Evolutionary conservation across 768 basidiomycete species (phyloP), one percentile per base, ranked within the genome.

Genomic region (Scleroderma bovista): DNA sequence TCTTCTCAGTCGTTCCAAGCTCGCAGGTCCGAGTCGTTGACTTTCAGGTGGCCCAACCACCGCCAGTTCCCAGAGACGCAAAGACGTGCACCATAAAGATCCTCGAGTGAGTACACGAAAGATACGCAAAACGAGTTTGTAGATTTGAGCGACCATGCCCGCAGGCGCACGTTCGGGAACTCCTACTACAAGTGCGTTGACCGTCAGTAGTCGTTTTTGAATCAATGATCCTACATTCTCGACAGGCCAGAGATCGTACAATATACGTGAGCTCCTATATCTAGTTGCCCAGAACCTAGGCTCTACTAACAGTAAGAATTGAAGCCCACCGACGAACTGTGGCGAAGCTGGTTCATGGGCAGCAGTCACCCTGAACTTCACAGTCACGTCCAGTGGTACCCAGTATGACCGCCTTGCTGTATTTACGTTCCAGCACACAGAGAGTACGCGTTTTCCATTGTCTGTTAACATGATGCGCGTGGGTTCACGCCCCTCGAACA

Each of bases 31-130:
- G n/a, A n/a, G n/a, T 76, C n/a, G 72, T 75, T 36, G 70, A 80
- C 61, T 89, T 89, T 60, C 86, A 88, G 62, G 84, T 89, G 47
- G 72, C 81, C 10, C 80, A 88, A 54, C 86, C 88, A 4, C 84
- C 83, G 12, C 76, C 81, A 3, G 70, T 88, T n/a, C 85, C 88
- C 11, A 63, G 66, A 41, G 67, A 77, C 58, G 75, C 72, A 15
- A 76, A 80, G 56, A 72, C 79, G 57, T 88, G 88, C 59, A 86
- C 83, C 1, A 67, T 80, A 16, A 69, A 79, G 65, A 73, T 88
- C 46, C 65, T 89, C 15, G 72, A 83, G 84, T 86, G 53, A 59
- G 76, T 66, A 19, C 26, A 29, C 26, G 44, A 48, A 48, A 45
- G 44, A 20, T 43, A 36, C 4, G 32, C 11, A 38, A 51, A 17